Percentiles rank a stretch among this genome's conserved stretches.
Conservation (phyloP, 129 eudicot genomes). For the Tagetes erecta region DNA sequence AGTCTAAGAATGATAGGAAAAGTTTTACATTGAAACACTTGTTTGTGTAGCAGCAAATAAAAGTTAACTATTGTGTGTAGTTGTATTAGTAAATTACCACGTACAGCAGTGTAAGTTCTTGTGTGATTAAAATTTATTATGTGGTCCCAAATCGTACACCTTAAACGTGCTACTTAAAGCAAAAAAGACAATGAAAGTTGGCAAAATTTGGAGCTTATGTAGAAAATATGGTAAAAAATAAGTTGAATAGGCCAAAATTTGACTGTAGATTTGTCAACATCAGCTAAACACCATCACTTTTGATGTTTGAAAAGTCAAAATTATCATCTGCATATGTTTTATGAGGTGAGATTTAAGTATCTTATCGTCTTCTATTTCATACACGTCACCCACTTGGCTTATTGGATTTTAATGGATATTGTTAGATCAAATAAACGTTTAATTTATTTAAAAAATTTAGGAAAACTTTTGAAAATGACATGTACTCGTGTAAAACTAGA, state of each 20-base stretch:
- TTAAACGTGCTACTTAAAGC: slow-evolving; percentile 33
- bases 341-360: neutral
- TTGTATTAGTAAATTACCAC: neutral
- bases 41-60: neutral
- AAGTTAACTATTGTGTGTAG: neutral
- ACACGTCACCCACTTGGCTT: too few relatives aligned
- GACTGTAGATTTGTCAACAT: slow-evolving; percentile 32
- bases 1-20: neutral
- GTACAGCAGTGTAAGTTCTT: neutral
- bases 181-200: slow-evolving; percentile 31
- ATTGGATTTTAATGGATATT: too few relatives aligned
- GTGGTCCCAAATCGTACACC: slow-evolving; percentile 44
- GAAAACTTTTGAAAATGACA: too few relatives aligned
- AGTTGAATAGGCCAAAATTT: slow-evolving; percentile 31
- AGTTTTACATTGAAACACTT: neutral
- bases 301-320: slow-evolving; percentile 22
- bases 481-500: too few relatives aligned
- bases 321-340: slow-evolving; percentile 20
- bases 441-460: too few relatives aligned
- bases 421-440: too few relatives aligned
- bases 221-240: slow-evolving; percentile 26
- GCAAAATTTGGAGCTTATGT: slow-evolving; percentile 36
- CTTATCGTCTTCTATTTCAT: too few relatives aligned
- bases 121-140: slow-evolving; percentile 11
- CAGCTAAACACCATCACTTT: slow-evolving; percentile 32